A percentile compares a stretch with the other conserved stretches of the same genome.
These are phyloP conservation scores for Chaetomiaceae sp. DNA, from an alignment of 2,329 filamentous ascomycete species.

Conservation along the genomic window DNA sequence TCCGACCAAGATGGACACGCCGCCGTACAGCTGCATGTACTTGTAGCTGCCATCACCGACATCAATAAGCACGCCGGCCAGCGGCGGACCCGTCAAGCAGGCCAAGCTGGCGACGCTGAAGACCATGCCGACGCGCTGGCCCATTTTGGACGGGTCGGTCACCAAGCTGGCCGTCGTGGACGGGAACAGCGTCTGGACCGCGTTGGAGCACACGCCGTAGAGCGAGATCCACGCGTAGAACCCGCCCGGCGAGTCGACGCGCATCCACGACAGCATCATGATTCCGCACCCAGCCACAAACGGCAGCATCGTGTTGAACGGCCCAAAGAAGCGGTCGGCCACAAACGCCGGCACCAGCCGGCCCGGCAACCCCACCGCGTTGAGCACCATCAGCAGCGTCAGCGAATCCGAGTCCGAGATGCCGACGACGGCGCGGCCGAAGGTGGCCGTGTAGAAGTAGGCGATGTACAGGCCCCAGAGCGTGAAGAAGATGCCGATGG, in stretches of 20 bases:
- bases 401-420: slow-evolving; percentile 2
- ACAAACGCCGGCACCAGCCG: background rate
- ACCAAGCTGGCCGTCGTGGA: background rate
- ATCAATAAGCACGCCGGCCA: background rate
- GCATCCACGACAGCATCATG: background rate
- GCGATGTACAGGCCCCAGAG: slow-evolving; percentile 18
- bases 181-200: background rate
- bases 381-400: slow-evolving; percentile 17
- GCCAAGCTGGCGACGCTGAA: background rate
- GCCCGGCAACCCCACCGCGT: slow-evolving; percentile 3
- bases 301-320: background rate
- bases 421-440: slow-evolving; percentile 3
- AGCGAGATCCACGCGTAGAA: background rate
- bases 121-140: background rate
- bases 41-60: background rate
- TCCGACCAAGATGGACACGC: background rate
- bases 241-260: background rate
- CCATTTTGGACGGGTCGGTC: background rate
- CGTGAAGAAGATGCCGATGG: background rate
- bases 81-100: background rate
- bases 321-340: background rate
- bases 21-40: background rate
- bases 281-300: background rate
- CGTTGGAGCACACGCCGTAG: background rate
- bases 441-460: slow-evolving; percentile 21